These are phyloP conservation scores for Nicotiana otophora DNA, from an alignment of 257 asterid genomes.

Conservation along the genomic window DNA sequence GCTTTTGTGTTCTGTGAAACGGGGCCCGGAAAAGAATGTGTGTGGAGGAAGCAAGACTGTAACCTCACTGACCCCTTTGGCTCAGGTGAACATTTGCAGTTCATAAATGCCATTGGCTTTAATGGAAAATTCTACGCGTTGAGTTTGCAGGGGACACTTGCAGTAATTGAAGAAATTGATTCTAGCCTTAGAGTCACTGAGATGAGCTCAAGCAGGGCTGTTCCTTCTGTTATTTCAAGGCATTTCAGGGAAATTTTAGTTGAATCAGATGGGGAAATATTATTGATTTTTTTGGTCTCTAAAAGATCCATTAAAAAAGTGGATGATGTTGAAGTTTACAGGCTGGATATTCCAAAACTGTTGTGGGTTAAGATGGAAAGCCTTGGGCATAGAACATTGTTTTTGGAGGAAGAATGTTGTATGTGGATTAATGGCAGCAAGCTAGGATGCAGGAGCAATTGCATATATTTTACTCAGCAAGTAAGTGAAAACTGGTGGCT, in stretches of 20 bases:
- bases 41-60: conserved; percentile 12
- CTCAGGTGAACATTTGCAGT: conserved; percentile 5
- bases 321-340: conserved; percentile 30
- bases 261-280: conserved; percentile 30
- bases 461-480: conserved; percentile 21
- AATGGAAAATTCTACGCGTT: conserved; percentile 16
- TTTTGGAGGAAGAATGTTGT: conserved; percentile 23
- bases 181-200: conserved; percentile 9
- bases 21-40: not conserved
- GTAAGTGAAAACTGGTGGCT: conserved; percentile 21
- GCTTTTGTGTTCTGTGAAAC: conserved; percentile 9
- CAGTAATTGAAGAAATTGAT: conserved; percentile 14
- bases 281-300: conserved; percentile 22
- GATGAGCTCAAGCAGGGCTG: conserved; percentile 17
- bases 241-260: conserved; percentile 26
- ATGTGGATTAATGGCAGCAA: conserved; percentile 19
- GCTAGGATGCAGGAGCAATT: conserved; percentile 28
- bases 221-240: conserved; percentile 11
- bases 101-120: conserved; percentile 14
- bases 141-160: conserved; percentile 19
- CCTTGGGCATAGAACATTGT: conserved; percentile 27
- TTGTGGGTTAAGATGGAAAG: conserved; percentile 15
- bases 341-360: conserved; percentile 13
- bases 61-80: conserved; percentile 9
- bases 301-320: conserved; percentile 14